A percentile compares a stretch with the other conserved stretches of the same genome.
Evolutionary conservation across 1,284 basidiomycete genomes (phyloP).

Genomic region (Puccinia novopanici): DNA sequence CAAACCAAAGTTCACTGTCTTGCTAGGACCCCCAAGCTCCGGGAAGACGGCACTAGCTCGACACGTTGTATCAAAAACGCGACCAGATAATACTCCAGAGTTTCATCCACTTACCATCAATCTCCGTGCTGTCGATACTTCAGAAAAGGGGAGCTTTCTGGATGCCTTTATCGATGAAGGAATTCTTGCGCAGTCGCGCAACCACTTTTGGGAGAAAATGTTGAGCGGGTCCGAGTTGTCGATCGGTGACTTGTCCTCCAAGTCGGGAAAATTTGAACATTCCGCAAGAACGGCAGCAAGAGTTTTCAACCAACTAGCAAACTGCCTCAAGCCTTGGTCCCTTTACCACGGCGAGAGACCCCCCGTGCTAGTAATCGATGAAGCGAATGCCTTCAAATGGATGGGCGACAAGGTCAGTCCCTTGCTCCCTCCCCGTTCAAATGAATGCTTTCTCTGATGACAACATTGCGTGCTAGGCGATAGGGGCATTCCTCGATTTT

Average conservation of each 20-base stretch:
- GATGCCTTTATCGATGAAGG: neutral
- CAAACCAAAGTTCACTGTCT: too few relatives aligned
- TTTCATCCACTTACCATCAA: slow-evolving; percentile 9
- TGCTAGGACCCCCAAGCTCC: too few relatives aligned
- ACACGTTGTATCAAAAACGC: neutral
- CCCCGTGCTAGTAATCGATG: too few relatives aligned
- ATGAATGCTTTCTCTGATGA: neutral
- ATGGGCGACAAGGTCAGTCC: too few relatives aligned
- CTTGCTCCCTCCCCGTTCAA: neutral
- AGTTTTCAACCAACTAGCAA: too few relatives aligned
- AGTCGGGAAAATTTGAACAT: neutral
- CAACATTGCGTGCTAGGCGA: neutral
- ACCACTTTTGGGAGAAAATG: too few relatives aligned
- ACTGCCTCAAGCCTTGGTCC: too few relatives aligned
- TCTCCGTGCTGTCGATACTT: neutral
- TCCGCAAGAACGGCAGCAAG: too few relatives aligned
- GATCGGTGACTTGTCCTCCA: neutral
- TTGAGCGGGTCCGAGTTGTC: neutral
- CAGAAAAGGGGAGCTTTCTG: neutral
- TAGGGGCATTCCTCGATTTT: neutral
- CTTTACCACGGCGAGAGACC: too few relatives aligned
- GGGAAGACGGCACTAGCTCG: neutral
- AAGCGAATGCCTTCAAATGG: too few relatives aligned
- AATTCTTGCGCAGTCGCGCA: neutral
- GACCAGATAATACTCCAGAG: neutral